A percentile compares a stretch with the other conserved stretches of the same genome.
Evolutionary conservation across 768 basidiomycete species (phyloP).

Genomic region (Amanita polypyramis): DNA sequence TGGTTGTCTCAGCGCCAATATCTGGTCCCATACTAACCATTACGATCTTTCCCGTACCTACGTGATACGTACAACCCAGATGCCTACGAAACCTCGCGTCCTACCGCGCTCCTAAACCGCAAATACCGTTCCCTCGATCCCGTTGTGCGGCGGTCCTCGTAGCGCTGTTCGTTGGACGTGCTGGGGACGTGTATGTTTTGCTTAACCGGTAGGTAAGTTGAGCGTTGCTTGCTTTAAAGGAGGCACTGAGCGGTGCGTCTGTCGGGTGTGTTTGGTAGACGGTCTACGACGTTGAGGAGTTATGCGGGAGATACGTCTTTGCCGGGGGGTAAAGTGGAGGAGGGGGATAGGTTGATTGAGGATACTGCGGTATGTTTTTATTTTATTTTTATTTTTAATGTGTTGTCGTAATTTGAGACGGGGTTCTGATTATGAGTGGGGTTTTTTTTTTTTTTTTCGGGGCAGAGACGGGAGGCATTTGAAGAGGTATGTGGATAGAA

Average conservation of each 20-base stretch:
- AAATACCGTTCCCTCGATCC: constrained; percentile 36
- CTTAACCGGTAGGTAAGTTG: constrained; percentile 55
- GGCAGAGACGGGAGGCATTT: constrained; percentile 75
- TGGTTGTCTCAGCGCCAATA: no score
- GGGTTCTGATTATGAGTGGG: no score
- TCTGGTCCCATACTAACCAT: background rate
- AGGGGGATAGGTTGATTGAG: constrained; percentile 55
- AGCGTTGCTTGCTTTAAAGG: background rate
- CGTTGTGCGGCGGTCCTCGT: constrained; percentile 70
- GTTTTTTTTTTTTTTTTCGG: background rate
- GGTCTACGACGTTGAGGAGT: constrained; percentile 58
- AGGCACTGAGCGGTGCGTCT: background rate
- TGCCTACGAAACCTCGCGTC: constrained; percentile 46
- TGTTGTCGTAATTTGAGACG: no score
- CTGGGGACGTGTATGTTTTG: constrained; percentile 77
- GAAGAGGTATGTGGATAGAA: constrained; percentile 55
- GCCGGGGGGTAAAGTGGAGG: constrained; percentile 78
- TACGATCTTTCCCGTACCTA: no score
- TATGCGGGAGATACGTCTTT: constrained; percentile 87
- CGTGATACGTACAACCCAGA: no score
- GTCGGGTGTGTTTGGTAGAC: constrained; percentile 30
- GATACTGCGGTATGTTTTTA: constrained; percentile 63
- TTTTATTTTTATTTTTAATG: no score
- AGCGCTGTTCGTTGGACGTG: constrained; percentile 74
- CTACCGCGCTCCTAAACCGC: constrained; percentile 33